phyloP scores from a whole-genome alignment of 208 protist species.

The Leishmania tropica region DNA sequence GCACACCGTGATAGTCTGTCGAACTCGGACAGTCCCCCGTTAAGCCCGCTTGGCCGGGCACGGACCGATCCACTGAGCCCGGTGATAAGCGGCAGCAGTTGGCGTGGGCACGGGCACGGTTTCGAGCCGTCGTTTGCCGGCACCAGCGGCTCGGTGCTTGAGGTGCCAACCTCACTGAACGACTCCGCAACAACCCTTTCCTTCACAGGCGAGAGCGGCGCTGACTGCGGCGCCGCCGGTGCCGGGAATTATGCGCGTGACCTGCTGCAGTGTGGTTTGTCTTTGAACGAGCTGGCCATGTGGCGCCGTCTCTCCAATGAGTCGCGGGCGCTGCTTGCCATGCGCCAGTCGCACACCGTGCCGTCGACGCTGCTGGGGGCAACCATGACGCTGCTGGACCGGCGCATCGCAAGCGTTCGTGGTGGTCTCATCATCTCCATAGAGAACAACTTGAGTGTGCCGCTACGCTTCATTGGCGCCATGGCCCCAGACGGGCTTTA shows the following conservation, averaged over 20 bases:
- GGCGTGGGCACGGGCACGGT: neutral
- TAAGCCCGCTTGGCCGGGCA: slow-evolving; percentile 2
- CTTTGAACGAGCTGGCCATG: slow-evolving; percentile 43
- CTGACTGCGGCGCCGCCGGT: neutral
- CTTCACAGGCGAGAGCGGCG: slow-evolving; percentile 1
- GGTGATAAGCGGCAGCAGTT: neutral
- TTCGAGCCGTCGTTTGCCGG: neutral
- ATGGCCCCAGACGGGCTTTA: slow-evolving; percentile 48
- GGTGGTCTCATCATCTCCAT: slow-evolving; percentile 53
- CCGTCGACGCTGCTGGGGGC: slow-evolving; percentile 45
- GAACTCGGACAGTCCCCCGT: slow-evolving; percentile 10
- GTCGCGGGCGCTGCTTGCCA: slow-evolving; percentile 54
- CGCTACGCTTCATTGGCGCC: slow-evolving; percentile 56
- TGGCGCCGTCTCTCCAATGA: slow-evolving; percentile 63
- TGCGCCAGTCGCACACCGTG: slow-evolving; percentile 58
- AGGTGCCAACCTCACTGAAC: neutral
- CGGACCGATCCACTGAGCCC: neutral
- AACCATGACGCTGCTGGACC: slow-evolving; percentile 58
- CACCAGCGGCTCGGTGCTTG: neutral
- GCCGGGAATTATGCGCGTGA: slow-evolving; percentile 4
- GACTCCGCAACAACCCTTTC: neutral
- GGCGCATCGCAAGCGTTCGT: slow-evolving; percentile 35
- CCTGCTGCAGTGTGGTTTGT: slow-evolving; percentile 41
- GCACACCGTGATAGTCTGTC: neutral
- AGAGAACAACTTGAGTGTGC: slow-evolving; percentile 54